phyloP scores from a whole-genome alignment of 345 rosid genomes.

The Mallotus nudiflorus region DNA sequence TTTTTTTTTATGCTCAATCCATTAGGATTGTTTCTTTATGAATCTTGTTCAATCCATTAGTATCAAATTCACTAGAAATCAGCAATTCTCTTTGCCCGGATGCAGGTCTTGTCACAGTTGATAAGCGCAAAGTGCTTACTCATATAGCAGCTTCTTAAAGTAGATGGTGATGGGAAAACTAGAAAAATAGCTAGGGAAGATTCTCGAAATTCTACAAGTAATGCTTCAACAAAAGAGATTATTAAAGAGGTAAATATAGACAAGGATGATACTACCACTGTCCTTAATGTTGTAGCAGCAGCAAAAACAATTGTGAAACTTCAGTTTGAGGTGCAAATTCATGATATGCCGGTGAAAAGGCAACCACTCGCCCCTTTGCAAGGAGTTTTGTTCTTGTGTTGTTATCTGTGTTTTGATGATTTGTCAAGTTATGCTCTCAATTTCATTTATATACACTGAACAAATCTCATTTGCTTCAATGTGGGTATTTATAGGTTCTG shows the following conservation, averaged over 20 bases:
- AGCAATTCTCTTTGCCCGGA: conserved; percentile 18
- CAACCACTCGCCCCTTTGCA: too few relatives aligned
- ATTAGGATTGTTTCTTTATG: too few relatives aligned
- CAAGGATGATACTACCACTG: conserved; percentile 26
- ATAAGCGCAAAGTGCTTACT: conserved; percentile 19
- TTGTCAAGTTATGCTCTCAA: too few relatives aligned
- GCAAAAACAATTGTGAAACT: conserved; percentile 5
- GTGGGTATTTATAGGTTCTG: conserved; percentile 33
- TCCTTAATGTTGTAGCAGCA: conserved; percentile 15
- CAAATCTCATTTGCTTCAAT: conserved; percentile 10
- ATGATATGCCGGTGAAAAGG: conserved; percentile 35
- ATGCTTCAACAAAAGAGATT: conserved; percentile 31
- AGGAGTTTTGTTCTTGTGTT: neutral
- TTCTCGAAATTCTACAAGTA: conserved; percentile 35
- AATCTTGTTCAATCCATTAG: too few relatives aligned
- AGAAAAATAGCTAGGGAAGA: conserved; percentile 24
- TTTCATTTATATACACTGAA: neutral
- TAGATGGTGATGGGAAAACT: conserved; percentile 21
- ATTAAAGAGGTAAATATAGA: conserved; percentile 43
- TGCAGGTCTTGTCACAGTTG: conserved; percentile 19
- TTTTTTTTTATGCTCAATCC: too few relatives aligned
- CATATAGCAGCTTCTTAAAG: conserved; percentile 26
- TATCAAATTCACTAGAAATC: conserved; percentile 35
- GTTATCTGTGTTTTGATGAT: neutral
- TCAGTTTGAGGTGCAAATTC: conserved; percentile 31